phyloP scores from a whole-genome alignment of 352 stramenopile species.

The Pythium vanterpoolii region DNA sequence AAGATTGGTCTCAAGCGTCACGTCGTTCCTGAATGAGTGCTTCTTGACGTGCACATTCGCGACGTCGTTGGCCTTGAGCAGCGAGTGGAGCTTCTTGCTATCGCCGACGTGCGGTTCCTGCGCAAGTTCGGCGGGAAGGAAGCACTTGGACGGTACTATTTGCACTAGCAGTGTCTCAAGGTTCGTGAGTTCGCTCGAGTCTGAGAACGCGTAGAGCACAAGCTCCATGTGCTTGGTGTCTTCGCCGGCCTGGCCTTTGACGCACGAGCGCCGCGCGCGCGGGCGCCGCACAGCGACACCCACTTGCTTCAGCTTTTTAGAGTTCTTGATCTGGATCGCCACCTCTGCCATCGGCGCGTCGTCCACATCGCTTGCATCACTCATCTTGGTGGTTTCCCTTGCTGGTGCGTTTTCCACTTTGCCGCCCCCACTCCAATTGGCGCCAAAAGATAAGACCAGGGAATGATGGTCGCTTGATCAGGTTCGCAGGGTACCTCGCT shows the following conservation, averaged over 20 bases:
- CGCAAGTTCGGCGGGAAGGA: slow-evolving; percentile 51
- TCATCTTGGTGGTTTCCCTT: slow-evolving; percentile 26
- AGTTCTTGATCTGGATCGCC: slow-evolving; percentile 76
- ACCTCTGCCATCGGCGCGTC: slow-evolving; percentile 55
- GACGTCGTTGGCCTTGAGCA: slow-evolving; percentile 68
- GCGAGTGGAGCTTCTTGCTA: slow-evolving; percentile 77
- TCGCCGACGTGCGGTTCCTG: slow-evolving; percentile 61
- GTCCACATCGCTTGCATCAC: slow-evolving; percentile 34
- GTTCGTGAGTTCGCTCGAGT: slow-evolving; percentile 81
- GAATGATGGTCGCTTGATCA: slow-evolving; percentile 5
- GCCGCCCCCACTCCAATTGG: not conserved
- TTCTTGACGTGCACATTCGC: slow-evolving; percentile 67
- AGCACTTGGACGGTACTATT: slow-evolving; percentile 71
- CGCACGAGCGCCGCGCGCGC: slow-evolving; percentile 64
- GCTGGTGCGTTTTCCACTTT: not conserved
- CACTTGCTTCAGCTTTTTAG: slow-evolving; percentile 81
- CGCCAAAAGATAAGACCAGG: slow-evolving; percentile 1
- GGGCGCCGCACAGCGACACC: slow-evolving; percentile 71
- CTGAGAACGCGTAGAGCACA: slow-evolving; percentile 74
- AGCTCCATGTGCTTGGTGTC: slow-evolving; percentile 86
- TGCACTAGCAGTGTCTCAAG: slow-evolving; percentile 84
- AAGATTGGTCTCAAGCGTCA: slow-evolving; percentile 63
- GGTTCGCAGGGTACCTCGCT: not conserved
- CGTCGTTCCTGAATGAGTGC: slow-evolving; percentile 50
- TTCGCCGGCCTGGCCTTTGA: slow-evolving; percentile 64